Evolutionary conservation across 129 eudicot species (phyloP).

Genomic region (Chrysanthemum lavandulifolium): DNA sequence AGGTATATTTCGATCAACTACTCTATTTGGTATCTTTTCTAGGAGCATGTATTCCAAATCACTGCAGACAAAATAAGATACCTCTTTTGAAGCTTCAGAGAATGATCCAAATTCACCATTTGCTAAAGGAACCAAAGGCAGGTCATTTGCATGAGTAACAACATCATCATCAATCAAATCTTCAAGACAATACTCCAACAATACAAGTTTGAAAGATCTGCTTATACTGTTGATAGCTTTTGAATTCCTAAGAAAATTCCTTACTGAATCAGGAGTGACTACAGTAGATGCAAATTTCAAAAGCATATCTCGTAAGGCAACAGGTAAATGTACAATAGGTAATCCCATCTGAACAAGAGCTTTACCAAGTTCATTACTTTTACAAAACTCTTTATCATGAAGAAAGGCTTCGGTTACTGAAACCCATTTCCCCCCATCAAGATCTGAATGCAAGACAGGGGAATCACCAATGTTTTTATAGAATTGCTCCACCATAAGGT

Average conservation of each 20-base stretch:
- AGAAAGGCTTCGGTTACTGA: constrained; percentile 69
- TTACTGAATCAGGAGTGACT: constrained; percentile 84
- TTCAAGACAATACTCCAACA: constrained; percentile 98
- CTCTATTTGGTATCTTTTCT: constrained; percentile 55
- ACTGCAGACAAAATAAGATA: constrained; percentile 68
- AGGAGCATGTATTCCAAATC: constrained; percentile 82
- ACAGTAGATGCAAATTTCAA: constrained; percentile 52
- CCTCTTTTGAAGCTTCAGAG: constrained; percentile 56
- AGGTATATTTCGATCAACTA: constrained; percentile 66
- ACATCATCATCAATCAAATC: constrained; percentile 90
- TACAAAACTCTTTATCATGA: constrained; percentile 61
- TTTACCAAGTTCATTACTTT: constrained; percentile 57
- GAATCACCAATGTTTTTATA: constrained; percentile 57
- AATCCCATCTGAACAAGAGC: constrained; percentile 81
- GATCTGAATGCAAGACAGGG: constrained; percentile 76
- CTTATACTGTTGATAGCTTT: constrained; percentile 35
- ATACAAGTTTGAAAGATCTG: constrained; percentile 61
- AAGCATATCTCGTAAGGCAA: constrained; percentile 62
- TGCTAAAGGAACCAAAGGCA: constrained; percentile 94
- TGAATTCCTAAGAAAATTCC: constrained; percentile 53
- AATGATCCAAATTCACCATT: constrained; percentile 82
- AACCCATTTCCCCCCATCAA: constrained; percentile 91
- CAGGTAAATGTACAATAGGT: constrained; percentile 78
- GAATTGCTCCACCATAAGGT: constrained; percentile 67
- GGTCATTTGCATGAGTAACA: constrained; percentile 49